Evolutionary conservation across 257 asterid species (phyloP).

Genomic region (Scutellaria minor): DNA sequence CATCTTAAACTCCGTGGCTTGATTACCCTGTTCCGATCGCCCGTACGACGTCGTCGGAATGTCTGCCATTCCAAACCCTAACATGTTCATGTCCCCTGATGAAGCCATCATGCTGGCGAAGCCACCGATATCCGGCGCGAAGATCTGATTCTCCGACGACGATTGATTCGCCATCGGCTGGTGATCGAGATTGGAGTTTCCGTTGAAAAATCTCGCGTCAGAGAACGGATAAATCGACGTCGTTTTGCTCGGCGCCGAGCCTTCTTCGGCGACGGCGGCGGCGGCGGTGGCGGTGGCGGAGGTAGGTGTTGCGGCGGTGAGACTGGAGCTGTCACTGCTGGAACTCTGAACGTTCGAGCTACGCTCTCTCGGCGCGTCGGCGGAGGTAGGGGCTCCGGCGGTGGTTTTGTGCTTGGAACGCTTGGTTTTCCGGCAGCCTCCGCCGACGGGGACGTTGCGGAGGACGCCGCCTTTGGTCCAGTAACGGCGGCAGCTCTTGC

Average conservation of each 20-base stretch:
- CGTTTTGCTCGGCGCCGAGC: conserved; percentile 40
- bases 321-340: conserved; percentile 81
- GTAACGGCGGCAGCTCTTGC: conserved; percentile 88
- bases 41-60: conserved; percentile 44
- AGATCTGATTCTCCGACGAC: conserved; percentile 54
- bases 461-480: conserved; percentile 98
- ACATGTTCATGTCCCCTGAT: conserved; percentile 42
- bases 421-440: conserved; percentile 88
- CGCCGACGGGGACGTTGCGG: conserved; percentile 93
- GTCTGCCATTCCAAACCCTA: conserved; percentile 48
- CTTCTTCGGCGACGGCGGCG: conserved; percentile 43
- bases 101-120: conserved; percentile 58
- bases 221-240: conserved; percentile 48
- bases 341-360: conserved; percentile 55
- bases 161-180: conserved; percentile 45
- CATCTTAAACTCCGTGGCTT: conserved; percentile 40
- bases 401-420: conserved; percentile 55
- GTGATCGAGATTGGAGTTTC: conserved; percentile 39
- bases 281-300: conserved; percentile 21
- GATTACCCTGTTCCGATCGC: conserved; percentile 31
- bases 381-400: not conserved
- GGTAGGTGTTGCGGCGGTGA: conserved; percentile 51
- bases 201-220: conserved; percentile 50
- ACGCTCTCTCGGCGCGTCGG: conserved; percentile 33
- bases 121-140: conserved; percentile 56